phyloP scores from a whole-genome alignment of 352 stramenopile genomes.

The Pseudoperonospora humuli region DNA sequence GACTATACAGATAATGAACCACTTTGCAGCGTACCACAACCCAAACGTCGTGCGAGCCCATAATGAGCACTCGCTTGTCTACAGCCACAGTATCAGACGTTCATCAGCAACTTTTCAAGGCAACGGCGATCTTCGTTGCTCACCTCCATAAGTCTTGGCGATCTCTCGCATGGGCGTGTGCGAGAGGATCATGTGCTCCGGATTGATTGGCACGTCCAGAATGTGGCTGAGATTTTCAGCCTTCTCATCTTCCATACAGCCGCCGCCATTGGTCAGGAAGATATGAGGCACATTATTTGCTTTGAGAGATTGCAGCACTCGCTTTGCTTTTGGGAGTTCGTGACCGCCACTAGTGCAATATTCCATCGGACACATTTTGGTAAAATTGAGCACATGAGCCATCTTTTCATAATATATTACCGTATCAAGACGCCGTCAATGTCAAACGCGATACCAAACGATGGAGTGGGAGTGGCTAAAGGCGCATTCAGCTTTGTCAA shows the following conservation, averaged over 20 bases:
- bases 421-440: conserved; percentile 89
- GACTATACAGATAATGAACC: not conserved
- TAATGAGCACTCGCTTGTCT: conserved; percentile 81
- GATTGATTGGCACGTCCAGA: conserved; percentile 56
- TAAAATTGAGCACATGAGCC: not conserved
- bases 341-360: conserved; percentile 57
- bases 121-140: not conserved
- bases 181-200: conserved; percentile 75
- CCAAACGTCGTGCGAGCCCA: conserved; percentile 80
- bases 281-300: conserved; percentile 71
- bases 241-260: conserved; percentile 82
- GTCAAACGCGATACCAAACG: conserved; percentile 86
- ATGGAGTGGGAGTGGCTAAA: conserved; percentile 10
- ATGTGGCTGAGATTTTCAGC: conserved; percentile 60
- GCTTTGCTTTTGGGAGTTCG: conserved; percentile 58
- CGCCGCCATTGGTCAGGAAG: conserved; percentile 87
- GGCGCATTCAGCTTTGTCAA: not conserved
- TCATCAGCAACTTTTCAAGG: not conserved
- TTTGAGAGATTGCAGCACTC: conserved; percentile 59
- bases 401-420: conserved; percentile 16
- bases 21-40: conserved; percentile 43
- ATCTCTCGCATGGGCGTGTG: conserved; percentile 87
- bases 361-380: not conserved
- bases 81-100: not conserved
- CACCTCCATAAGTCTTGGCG: conserved; percentile 47